Evolutionary conservation across 78 protist genomes (phyloP).

Genomic region (Thecamonas trahens): DNA sequence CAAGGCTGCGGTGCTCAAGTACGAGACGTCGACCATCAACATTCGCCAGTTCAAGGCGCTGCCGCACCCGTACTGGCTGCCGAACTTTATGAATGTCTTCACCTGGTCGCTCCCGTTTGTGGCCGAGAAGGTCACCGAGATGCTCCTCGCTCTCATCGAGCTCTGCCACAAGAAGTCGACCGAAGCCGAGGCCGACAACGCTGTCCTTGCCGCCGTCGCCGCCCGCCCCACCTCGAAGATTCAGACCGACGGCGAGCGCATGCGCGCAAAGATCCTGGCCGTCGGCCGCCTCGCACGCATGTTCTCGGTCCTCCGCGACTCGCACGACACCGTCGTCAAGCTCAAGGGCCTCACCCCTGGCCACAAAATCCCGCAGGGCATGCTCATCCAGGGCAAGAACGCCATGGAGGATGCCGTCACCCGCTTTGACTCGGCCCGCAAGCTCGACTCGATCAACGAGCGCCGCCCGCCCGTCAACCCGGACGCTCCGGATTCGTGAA

Average conservation of each 20-base stretch:
- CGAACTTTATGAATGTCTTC: conserved; percentile 97
- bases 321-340: conserved; percentile 69
- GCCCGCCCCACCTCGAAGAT: no score
- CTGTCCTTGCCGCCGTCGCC: no score
- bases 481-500: no score
- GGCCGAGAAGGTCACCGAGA: conserved; percentile 83
- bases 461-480: conserved; percentile 56
- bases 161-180: conserved; percentile 40
- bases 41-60: conserved; percentile 87
- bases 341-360: conserved; percentile 78
- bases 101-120: conserved; percentile 97
- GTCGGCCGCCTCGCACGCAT: conserved; percentile 71
- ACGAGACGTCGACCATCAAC: conserved; percentile 87
- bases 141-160: conserved; percentile 25
- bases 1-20: conserved; percentile 76
- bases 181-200: no score
- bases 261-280: conserved; percentile 59
- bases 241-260: conserved; percentile 24
- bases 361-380: conserved; percentile 71
- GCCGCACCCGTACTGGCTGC: conserved; percentile 97
- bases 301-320: conserved; percentile 38
- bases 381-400: conserved; percentile 63
- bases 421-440: conserved; percentile 46
- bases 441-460: conserved; percentile 48
- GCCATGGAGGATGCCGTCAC: conserved; percentile 44